A percentile compares a stretch with the other conserved stretches of the same genome.
Evolutionary conservation across 179 eudicot genomes (phyloP).

Genomic region (Gypsophila paniculata): DNA sequence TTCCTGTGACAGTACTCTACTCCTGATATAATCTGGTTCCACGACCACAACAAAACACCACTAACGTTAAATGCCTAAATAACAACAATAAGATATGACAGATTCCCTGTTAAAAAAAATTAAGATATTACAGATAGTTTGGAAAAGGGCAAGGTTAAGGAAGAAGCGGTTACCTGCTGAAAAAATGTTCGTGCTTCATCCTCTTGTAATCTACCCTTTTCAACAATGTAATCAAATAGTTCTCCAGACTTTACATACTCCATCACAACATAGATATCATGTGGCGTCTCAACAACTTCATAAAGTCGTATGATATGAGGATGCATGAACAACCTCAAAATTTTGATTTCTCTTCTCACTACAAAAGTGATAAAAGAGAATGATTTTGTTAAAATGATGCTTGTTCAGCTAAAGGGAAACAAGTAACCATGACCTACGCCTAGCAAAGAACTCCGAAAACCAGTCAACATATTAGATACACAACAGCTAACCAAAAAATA

Average conservation of each 20-base stretch:
- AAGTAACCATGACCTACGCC: neutral
- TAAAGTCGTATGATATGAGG: constrained; percentile 93
- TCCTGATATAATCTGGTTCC: constrained; percentile 81
- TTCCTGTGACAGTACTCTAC: constrained; percentile 97
- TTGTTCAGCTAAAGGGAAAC: neutral
- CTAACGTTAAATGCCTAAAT: neutral
- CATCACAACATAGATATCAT: constrained; percentile 88
- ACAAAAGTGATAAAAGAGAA: constrained; percentile 28
- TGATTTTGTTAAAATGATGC: neutral
- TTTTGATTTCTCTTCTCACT: constrained; percentile 93
- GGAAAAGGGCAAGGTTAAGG: no score
- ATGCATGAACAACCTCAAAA: constrained; percentile 91
- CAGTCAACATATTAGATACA: neutral
- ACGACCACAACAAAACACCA: constrained; percentile 10
- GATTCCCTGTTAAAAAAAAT: neutral
- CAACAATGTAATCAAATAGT: constrained; percentile 94
- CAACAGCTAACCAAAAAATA: neutral
- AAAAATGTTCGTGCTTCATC: constrained; percentile 86
- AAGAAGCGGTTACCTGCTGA: constrained; percentile 60
- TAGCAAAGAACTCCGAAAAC: neutral
- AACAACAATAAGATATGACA: neutral
- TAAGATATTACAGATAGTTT: no score
- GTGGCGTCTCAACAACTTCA: constrained; percentile 86
- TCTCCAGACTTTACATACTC: constrained; percentile 96
- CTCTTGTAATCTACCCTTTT: constrained; percentile 91